These are phyloP conservation scores for Kentomonas sorsogonicus DNA, from an alignment of 208 protist genomes.

Conservation along the genomic window DNA sequence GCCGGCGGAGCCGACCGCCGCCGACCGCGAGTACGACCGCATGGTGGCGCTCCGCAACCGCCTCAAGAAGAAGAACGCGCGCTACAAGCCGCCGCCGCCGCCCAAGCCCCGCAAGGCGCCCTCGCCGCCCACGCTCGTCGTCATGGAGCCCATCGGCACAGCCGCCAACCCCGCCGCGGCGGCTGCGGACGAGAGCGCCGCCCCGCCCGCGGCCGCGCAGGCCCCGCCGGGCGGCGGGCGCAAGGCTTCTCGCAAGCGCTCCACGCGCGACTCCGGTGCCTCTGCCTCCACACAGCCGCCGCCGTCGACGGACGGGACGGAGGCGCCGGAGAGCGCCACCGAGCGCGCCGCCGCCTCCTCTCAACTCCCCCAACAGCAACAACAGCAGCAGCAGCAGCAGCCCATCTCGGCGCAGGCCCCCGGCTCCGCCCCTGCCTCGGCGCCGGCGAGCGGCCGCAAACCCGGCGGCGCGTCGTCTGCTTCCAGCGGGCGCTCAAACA, in stretches of 20 bases:
- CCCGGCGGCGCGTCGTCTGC: too few relatives aligned
- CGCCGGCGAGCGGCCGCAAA: neutral
- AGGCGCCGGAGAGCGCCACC: neutral
- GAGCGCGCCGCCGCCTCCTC: neutral
- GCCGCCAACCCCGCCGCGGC: neutral
- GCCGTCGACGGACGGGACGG: neutral
- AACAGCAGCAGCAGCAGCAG: neutral
- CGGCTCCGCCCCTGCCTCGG: neutral
- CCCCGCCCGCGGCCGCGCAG: neutral
- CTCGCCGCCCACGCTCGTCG: neutral
- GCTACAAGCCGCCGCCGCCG: neutral
- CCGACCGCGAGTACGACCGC: slow-evolving; percentile 54
- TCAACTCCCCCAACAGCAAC: neutral
- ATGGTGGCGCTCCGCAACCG: slow-evolving; percentile 11
- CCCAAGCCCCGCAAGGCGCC: too few relatives aligned
- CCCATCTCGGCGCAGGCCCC: too few relatives aligned
- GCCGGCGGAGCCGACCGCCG: slow-evolving; percentile 47
- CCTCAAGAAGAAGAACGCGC: neutral
- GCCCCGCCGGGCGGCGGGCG: neutral
- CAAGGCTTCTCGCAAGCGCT: too few relatives aligned
- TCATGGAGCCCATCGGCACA: neutral
- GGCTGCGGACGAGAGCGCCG: neutral
- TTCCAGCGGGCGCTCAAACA: too few relatives aligned
- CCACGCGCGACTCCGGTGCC: too few relatives aligned
- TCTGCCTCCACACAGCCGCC: too few relatives aligned